A percentile compares a stretch with the other conserved stretches of the same genome.
Evolutionary conservation across 192 early-diverging fungal genomes (phyloP).

Genomic region (Mortierella antarctica): DNA sequence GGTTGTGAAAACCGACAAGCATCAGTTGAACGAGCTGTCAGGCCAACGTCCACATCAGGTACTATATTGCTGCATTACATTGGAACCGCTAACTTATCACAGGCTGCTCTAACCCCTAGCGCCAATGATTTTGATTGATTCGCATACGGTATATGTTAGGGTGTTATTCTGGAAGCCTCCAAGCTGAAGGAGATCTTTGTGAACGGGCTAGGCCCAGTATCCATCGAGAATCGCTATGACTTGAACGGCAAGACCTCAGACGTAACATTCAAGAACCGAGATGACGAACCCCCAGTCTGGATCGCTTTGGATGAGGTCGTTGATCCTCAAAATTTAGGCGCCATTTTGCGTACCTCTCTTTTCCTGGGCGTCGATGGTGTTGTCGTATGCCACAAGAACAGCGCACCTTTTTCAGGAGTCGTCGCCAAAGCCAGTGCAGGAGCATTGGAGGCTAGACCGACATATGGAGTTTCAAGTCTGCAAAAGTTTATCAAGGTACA

Average conservation of each 20-base stretch:
- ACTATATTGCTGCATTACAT: background rate
- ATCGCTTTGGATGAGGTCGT: conserved; percentile 65
- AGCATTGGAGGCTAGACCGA: conserved; percentile 72
- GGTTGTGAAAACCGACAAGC: conserved; percentile 48
- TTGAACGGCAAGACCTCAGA: background rate
- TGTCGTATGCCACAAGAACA: conserved; percentile 62
- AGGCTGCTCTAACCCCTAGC: background rate
- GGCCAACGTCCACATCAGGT: conserved; percentile 64
- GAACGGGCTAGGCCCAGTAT: conserved; percentile 18
- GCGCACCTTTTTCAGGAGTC: conserved; percentile 69
- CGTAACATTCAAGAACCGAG: conserved; percentile 3
- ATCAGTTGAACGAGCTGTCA: conserved; percentile 58
- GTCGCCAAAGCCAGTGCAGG: conserved; percentile 78
- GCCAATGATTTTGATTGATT: background rate
- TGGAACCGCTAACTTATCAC: background rate
- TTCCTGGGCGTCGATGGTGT: conserved; percentile 80
- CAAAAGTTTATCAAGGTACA: conserved; percentile 67
- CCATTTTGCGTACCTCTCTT: conserved; percentile 70
- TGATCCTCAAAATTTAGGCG: conserved; percentile 77
- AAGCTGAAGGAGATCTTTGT: conserved; percentile 10
- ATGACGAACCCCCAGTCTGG: conserved; percentile 56
- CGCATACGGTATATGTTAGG: conserved; percentile 23
- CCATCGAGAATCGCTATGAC: conserved; percentile 1
- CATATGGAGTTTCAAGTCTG: conserved; percentile 66
- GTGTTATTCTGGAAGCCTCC: conserved; percentile 62